phyloP scores from a whole-genome alignment of 805 yeast species.

The Hanseniaspora lachancei region DNA sequence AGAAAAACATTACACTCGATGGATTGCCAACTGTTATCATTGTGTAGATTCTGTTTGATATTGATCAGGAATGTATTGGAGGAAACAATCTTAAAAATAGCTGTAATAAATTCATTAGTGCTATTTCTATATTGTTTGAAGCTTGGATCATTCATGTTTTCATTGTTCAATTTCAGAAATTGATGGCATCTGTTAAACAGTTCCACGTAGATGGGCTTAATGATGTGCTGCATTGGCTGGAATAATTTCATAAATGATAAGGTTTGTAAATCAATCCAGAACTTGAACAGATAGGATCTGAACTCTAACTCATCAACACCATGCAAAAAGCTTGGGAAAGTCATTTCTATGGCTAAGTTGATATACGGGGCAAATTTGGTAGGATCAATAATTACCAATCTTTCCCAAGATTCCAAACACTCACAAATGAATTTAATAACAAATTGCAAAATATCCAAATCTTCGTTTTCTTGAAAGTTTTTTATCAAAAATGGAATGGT shows the following conservation, averaged over 20 bases:
- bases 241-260: conserved; percentile 20
- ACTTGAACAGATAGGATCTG: conserved; percentile 78
- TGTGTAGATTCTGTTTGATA: conserved; percentile 21
- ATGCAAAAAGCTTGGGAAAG: conserved; percentile 32
- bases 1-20: conserved; percentile 83
- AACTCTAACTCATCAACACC: conserved; percentile 58
- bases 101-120: conserved; percentile 95
- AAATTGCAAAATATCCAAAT: conserved; percentile 47
- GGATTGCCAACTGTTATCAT: conserved; percentile 50
- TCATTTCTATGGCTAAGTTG: conserved; percentile 53
- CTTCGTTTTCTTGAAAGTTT: conserved; percentile 24
- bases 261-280: conserved; percentile 73
- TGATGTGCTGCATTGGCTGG: conserved; percentile 38
- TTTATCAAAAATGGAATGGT: conserved; percentile 42
- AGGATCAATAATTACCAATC: conserved; percentile 63
- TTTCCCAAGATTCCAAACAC: conserved; percentile 94
- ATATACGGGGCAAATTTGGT: conserved; percentile 58
- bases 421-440: conserved; percentile 70
- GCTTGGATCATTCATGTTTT: conserved; percentile 55
- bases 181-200: conserved; percentile 29
- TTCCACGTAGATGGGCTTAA: conserved; percentile 42
- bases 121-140: conserved; percentile 89
- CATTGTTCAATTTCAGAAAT: conserved; percentile 22
- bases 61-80: conserved; percentile 18
- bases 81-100: conserved; percentile 53